Base-by-base conservation (phyloP, 768 basidiomycete genomes). In the Lactifluus pinguis region DNA sequence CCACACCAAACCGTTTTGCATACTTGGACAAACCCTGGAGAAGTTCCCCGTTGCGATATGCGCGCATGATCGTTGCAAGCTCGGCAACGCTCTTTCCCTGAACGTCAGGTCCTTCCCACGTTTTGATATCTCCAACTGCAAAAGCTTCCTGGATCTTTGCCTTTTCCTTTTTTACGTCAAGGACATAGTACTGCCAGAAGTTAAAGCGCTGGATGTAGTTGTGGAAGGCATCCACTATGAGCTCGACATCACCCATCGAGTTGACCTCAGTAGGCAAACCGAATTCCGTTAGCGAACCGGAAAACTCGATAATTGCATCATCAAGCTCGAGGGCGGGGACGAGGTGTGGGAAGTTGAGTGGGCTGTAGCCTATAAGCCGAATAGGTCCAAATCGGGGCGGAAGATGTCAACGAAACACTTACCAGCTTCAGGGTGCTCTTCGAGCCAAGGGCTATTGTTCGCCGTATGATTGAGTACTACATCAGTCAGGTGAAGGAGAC, bases 401-500 rank as follows among this genome's bases (percentile, higher is more conserved):
- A 41, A 36, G 39, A 47, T 55, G 49, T 29, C 47, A 32, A 5
- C 29, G 34, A 63, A 48, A 41, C 50, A 71, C 83, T 62, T 64
- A 87, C 94, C 95, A 60, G 95, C 91, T 80, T 99, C 97, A 1
- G 97, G 97, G 71, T 99, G 97, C 6, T 95, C 84, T 21, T 83
- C 70, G 29, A 99, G 78, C 95, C 95, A 99, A 17, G 84, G 78
- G 64, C 87, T 93, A 70, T 98, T 92, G 70, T 92, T 89, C 7
- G 97, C 92, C 14, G 97, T 98, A 69, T 99, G 97, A 71, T 99
- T 99, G 58, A 98, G 81, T 5, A 99, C 97, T 54, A 99, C 89
- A 70, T 99, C 97, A 1, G 92, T 98, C 68, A 98, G 71, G 67
- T 86, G 89, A 60, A 97, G 77, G 48, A 99, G 75, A 2, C 95